phyloP scores from a whole-genome alignment of 805 yeast genomes.

The Metschnikowia cubensis region DNA sequence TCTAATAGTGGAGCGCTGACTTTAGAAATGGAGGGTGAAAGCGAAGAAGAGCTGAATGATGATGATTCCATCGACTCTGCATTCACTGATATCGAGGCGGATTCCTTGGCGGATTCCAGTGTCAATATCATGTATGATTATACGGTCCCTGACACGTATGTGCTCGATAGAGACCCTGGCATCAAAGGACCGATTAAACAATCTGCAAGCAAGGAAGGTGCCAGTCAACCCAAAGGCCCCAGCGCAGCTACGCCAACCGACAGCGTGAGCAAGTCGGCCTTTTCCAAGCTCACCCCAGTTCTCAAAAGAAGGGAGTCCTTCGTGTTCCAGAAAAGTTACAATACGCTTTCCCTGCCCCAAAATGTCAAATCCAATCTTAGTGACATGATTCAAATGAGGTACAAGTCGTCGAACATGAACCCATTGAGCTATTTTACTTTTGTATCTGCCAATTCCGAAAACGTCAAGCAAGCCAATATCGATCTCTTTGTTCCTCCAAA shows the following conservation, averaged over 20 bases:
- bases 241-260: not conserved
- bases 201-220: not conserved
- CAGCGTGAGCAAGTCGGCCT: not conserved
- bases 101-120: slow-evolving; percentile 31
- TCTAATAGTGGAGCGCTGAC: not conserved
- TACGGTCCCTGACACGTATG: slow-evolving; percentile 16
- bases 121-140: slow-evolving; percentile 16
- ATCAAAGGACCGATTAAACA: not conserved
- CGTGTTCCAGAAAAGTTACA: slow-evolving; percentile 12
- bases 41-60: slow-evolving; percentile 25
- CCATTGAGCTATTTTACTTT: slow-evolving; percentile 44
- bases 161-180: slow-evolving; percentile 9
- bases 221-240: slow-evolving; percentile 2
- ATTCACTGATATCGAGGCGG: slow-evolving; percentile 41
- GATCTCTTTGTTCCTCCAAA: slow-evolving; percentile 35
- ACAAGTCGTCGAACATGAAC: slow-evolving; percentile 32
- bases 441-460: slow-evolving; percentile 27
- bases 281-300: slow-evolving; percentile 2
- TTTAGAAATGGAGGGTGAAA: slow-evolving; percentile 10
- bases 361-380: slow-evolving; percentile 24
- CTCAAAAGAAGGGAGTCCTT: slow-evolving; percentile 9
- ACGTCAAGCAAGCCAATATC: slow-evolving; percentile 14
- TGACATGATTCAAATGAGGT: slow-evolving; percentile 37
- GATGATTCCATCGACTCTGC: slow-evolving; percentile 37
- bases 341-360: slow-evolving; percentile 7